Conservation (phyloP, 352 stramenopile species). For the Phytophthora sansomeana region DNA sequence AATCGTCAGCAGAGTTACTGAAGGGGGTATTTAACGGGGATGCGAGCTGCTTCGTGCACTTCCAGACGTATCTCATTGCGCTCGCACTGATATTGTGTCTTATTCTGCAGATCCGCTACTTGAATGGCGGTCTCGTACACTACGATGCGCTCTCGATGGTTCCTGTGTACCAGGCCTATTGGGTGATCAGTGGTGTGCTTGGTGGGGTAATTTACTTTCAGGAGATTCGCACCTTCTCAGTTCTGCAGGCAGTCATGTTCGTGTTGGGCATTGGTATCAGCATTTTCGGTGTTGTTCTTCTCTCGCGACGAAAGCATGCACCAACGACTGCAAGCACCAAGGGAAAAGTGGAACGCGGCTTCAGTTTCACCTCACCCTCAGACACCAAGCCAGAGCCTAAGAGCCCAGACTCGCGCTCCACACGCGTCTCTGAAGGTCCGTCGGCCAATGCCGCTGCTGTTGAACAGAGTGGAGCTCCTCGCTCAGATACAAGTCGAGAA, state of each 20-base stretch:
- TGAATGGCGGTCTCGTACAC: slow-evolving; percentile 79
- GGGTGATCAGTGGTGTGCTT: slow-evolving; percentile 90
- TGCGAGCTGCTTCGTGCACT: slow-evolving; percentile 58
- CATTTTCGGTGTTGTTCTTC: slow-evolving; percentile 85
- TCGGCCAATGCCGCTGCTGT: slow-evolving; percentile 5
- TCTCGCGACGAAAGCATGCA: slow-evolving; percentile 74
- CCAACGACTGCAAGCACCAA: slow-evolving; percentile 46
- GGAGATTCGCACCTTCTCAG: slow-evolving; percentile 84
- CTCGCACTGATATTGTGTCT: slow-evolving; percentile 72
- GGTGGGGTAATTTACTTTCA: slow-evolving; percentile 93
- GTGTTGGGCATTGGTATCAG: slow-evolving; percentile 83
- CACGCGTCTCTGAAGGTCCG: slow-evolving; percentile 21
- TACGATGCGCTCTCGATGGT: slow-evolving; percentile 89
- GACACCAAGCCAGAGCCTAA: slow-evolving; percentile 18
- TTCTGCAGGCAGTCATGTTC: slow-evolving; percentile 83
- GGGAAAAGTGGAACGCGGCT: slow-evolving; percentile 69
- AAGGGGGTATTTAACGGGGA: slow-evolving; percentile 78
- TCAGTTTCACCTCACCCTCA: slow-evolving; percentile 63
- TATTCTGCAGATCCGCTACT: slow-evolving; percentile 77
- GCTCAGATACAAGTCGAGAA: slow-evolving; percentile 17
- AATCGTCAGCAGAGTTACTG: slow-evolving; percentile 81
- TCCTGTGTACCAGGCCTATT: slow-evolving; percentile 90
- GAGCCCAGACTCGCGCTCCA: slow-evolving; percentile 20
- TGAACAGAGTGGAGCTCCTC: slow-evolving; percentile 10
- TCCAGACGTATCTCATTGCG: slow-evolving; percentile 72